Base-by-base conservation (phyloP, 2,329 filamentous ascomycete genomes). In the Ploettnerulaceae sp. region DNA sequence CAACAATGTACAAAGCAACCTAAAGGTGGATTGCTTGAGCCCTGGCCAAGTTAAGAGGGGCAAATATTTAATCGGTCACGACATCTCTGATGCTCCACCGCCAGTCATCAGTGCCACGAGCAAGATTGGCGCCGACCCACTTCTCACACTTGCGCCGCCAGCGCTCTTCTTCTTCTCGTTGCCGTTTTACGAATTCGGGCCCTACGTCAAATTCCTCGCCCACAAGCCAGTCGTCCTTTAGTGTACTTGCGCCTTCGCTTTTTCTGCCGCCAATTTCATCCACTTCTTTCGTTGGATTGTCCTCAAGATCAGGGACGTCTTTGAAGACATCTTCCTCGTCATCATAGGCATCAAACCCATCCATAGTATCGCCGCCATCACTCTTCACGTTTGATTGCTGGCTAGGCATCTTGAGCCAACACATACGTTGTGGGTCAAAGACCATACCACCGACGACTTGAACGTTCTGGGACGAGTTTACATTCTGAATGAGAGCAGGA, bases 401-500 rank as follows among this genome's bases (percentile, higher is more conserved):
- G 64, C 71, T 66, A 36, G 75, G 72, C 52, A 93, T 73, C 66
- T 95, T 96, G 47, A 97, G 76, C 93, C 93, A 98, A 65, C 89
- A 94, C 91, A 98, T 97, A 58, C 88, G 88, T 53, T 89, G 84
- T 3, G 93, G 93, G 63, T 98, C 93, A 64, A 97, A 98, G 7
- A 97, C 86, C 93, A 98, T 98, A 57, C 89, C 89, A n/a, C 89
- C 87, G 48, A 96, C 89, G 26, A 96, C 86, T 67, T 96, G 90
- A 11, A 95, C 85, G 52, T 89, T 90, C 61, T 91, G 87, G 51
- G 84, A 82, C 4, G 82, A 77, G 45, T 85, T 86, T 55, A 96
- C 87, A 56, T 95, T 93, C 37, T 89, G 89, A 60, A 98, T 98
- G 14, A 98, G 76, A 5, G 91, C 89, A 7, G 88, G 74, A 51